Evolutionary conservation across 176 grass and related monocot species (phyloP), one percentile per base, ranked within the genome.

Genomic region (Calamus simplicifolius): DNA sequence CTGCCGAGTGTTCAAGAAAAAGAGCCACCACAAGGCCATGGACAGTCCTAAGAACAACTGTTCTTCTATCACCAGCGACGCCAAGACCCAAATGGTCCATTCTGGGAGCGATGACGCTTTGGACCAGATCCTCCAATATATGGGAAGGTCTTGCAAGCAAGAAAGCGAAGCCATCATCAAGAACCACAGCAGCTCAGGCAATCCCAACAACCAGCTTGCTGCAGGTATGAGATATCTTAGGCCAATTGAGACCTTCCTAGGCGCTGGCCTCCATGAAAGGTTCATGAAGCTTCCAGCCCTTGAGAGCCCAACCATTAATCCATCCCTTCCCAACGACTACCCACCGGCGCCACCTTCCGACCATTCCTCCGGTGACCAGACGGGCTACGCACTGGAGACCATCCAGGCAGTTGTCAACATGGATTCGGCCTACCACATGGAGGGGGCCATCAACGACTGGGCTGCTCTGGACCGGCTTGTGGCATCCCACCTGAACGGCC

Each of bases 1-100:
- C 26, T 96, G 92, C 77, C 79, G 91, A 30, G 91, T 95, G 61
- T 96, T 96, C 87, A 96, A 96, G 77, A 96, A 96, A 78, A 96
- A 96, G 78, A 82, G 85, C 78, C 83, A 90, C 71, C 78, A 80
- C 57, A 96, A 91, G 78, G 71, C 79, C 19, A 67, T 61, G 14
- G 66, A 68, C 19, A 75, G 82, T n/a, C 63, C 76, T 25, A 70
- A n/a, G n/a, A n/a, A 75, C 50, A 75, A 65, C 26, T 75, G 29
- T 52, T 81, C 71, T 52, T 68, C 73, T 31, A 49, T 67, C 27
- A 76, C 73, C 28, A 81, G 64, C n/a, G 59, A 77, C 16, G 76
- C 53, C 28, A 85, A 85, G 74, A 68, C 73, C 18, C 29, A 60
- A 3, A 50, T 73, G 52, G 48, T 77, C 54, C 83, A 88, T 68